Evolutionary conservation across 1,139 yeast genomes (phyloP), one percentile per base, ranked within the genome.

Genomic region (Candida neerlandica): DNA sequence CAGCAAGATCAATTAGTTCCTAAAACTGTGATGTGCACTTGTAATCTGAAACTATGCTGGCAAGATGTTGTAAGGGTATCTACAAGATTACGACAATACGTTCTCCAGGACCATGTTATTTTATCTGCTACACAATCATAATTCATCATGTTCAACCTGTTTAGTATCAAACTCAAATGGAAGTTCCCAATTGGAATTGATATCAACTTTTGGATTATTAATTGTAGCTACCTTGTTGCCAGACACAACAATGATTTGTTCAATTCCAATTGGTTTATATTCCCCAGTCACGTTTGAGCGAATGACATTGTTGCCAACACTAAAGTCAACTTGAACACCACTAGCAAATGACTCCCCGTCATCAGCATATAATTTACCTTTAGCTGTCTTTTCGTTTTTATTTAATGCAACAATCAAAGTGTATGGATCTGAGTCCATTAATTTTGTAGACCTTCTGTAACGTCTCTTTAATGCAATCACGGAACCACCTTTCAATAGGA

Each of bases 361-460:
- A 65, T 92, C 99, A 14, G 56, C 69, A 63, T 92, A 94, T 30
- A 94, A 64, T 9, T 63, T 60, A 14, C 81, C 82, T 0, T 64
- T 60, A 0, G 95, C 92, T 1, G 62, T 54, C 1, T 83, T 83
- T 4, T 11, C 33, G 1, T 69, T 59, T 3, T 64, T 58, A 56
- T 77, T 77, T 16, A 86, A 73, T 0, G 89, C 90, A 41, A 94
- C 70, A 2, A 86, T 75, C 44, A 94, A 60, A 0, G 96, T 88
- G 63, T 85, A 89, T 2, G 99, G 98, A 64, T 94, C 99, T 54
- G 77, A 70, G 40, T 65, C 70, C 96, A 89, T 91, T 54, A 89
- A 71, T 59, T 78, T 82, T 6, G 94, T 70, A 0, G 96, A 88
- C 55, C 99, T 78, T 64, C 99, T 83, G 55, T 82, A 80, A 55